Evolutionary conservation across 352 stramenopile species (phyloP).

Genomic region (Plasmopara viticola): DNA sequence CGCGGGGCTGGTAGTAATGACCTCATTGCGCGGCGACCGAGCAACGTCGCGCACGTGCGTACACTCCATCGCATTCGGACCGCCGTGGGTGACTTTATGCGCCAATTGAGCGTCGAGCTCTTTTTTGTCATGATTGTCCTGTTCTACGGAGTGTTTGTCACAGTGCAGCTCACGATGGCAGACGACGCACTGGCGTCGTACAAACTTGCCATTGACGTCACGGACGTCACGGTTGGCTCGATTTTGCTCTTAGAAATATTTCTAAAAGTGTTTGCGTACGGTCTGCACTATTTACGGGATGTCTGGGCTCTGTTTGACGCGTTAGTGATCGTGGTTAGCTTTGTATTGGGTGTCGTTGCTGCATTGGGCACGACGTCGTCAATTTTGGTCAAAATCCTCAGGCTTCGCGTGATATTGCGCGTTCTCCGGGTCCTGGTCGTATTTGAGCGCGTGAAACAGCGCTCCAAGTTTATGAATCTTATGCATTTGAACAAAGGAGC

Average conservation of each 20-base stretch:
- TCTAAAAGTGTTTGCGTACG: slow-evolving; percentile 79
- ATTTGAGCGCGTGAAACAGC: slow-evolving; percentile 80
- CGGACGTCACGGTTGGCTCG: slow-evolving; percentile 77
- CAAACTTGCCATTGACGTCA: slow-evolving; percentile 68
- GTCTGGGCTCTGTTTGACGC: slow-evolving; percentile 78
- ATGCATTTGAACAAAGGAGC: slow-evolving; percentile 47
- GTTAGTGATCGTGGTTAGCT: slow-evolving; percentile 72
- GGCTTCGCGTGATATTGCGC: slow-evolving; percentile 67
- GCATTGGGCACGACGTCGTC: slow-evolving; percentile 47
- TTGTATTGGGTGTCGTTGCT: slow-evolving; percentile 63
- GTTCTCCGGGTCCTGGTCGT: slow-evolving; percentile 82
- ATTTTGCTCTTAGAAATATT: slow-evolving; percentile 75
- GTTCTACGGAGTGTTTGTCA: slow-evolving; percentile 76
- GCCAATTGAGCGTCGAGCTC: slow-evolving; percentile 73
- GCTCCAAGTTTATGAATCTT: slow-evolving; percentile 69
- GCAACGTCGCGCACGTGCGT: slow-evolving; percentile 24
- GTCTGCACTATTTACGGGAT: slow-evolving; percentile 52
- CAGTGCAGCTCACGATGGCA: slow-evolving; percentile 74
- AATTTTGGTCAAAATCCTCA: slow-evolving; percentile 64
- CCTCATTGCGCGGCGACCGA: slow-evolving; percentile 28
- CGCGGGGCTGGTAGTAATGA: slow-evolving; percentile 35
- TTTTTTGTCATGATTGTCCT: slow-evolving; percentile 88
- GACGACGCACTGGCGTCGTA: slow-evolving; percentile 45
- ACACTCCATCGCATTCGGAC: slow-evolving; percentile 41
- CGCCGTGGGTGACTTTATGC: slow-evolving; percentile 73